Evolutionary conservation across 2,329 filamentous ascomycete species (phyloP).

Genomic region (Colletotrichum siamense): DNA sequence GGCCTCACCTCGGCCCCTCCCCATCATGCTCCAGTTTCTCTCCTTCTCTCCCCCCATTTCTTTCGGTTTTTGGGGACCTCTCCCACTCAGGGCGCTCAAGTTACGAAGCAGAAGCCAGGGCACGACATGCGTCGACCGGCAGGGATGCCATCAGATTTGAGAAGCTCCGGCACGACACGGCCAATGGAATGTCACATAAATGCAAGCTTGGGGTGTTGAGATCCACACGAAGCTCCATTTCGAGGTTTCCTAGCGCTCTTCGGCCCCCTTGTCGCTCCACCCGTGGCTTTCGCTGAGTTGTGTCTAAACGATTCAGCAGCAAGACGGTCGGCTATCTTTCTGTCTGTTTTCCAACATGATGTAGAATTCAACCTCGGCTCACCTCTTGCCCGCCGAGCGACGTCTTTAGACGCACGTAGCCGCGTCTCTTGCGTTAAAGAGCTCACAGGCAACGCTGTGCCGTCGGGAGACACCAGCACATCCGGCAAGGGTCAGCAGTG

Average conservation of each 20-base stretch:
- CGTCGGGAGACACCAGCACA: background rate
- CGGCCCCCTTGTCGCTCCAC: slow-evolving; percentile 5
- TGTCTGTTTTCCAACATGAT: background rate
- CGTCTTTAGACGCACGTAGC: background rate
- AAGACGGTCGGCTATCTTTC: background rate
- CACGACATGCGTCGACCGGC: slow-evolving; percentile 12
- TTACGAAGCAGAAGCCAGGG: slow-evolving; percentile 18
- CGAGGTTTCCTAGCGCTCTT: slow-evolving; percentile 1
- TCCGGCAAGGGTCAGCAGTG: background rate
- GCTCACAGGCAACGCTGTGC: background rate
- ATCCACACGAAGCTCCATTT: slow-evolving; percentile 14
- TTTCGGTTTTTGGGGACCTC: background rate
- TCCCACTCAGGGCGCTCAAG: slow-evolving; percentile 16
- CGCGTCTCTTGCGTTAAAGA: background rate
- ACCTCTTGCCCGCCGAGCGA: background rate
- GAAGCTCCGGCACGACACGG: slow-evolving; percentile 4
- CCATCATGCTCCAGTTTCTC: background rate
- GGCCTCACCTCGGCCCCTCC: slow-evolving; percentile 17
- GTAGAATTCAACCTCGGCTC: background rate
- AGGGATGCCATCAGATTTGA: slow-evolving; percentile 1
- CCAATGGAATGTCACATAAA: slow-evolving; percentile 8
- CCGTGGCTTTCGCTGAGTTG: background rate
- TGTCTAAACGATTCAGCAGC: background rate
- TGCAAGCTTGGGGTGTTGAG: slow-evolving; percentile 18
- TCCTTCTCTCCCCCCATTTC: background rate